phyloP scores from a whole-genome alignment of 148 eudicot genomes.

The Pouteria glomerata region DNA sequence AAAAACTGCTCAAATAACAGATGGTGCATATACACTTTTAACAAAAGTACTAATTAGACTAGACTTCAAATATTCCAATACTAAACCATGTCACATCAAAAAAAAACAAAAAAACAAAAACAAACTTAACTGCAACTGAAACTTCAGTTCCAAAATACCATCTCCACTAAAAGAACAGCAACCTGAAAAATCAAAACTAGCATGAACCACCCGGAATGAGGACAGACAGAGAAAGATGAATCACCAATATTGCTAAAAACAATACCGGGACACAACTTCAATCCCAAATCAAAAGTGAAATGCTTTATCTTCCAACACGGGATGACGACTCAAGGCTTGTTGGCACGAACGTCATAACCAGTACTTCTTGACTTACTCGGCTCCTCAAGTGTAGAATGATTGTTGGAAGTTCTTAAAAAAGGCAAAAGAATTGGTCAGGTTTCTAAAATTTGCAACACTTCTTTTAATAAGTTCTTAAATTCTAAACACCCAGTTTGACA shows the following conservation, averaged over 20 bases:
- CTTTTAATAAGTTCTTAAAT: slow-evolving; percentile 5
- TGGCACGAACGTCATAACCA: slow-evolving; percentile 48
- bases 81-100: slow-evolving; percentile 27
- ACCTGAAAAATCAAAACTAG: slow-evolving; percentile 61
- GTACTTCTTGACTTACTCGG: slow-evolving; percentile 48
- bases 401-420: slow-evolving; percentile 44
- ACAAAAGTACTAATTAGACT: neutral
- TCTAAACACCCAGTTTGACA: too few relatives aligned
- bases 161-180: slow-evolving; percentile 55
- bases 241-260: slow-evolving; percentile 52
- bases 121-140: slow-evolving; percentile 50
- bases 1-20: neutral
- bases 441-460: slow-evolving; percentile 1
- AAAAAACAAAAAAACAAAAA: slow-evolving; percentile 36
- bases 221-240: slow-evolving; percentile 39
- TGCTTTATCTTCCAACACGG: slow-evolving; percentile 14
- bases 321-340: slow-evolving; percentile 33
- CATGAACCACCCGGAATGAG: slow-evolving; percentile 55
- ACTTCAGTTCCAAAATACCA: slow-evolving; percentile 50
- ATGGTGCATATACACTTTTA: slow-evolving; percentile 4
- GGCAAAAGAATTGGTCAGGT: neutral
- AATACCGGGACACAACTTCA: slow-evolving; percentile 28
- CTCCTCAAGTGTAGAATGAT: slow-evolving; percentile 43
- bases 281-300: slow-evolving; percentile 10
- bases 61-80: slow-evolving; percentile 20